Base-by-base conservation (phyloP, 192 early-diverging fungal species). In the Entophlyctis luteolus region DNA sequence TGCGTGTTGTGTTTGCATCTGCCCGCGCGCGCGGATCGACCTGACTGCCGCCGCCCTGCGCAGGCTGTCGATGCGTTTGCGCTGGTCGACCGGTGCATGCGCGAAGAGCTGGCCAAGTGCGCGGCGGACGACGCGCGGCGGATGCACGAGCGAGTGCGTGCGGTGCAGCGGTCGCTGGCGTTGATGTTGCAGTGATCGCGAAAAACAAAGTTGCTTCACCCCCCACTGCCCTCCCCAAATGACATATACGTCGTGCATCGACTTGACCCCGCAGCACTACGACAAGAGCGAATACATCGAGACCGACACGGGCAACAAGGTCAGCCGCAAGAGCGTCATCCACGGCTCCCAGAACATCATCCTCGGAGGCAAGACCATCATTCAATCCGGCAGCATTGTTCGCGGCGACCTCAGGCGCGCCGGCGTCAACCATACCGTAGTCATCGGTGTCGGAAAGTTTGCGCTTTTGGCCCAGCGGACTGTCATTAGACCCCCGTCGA, bases 281-380 rank as follows among this genome's bases (percentile, higher is more conserved):
- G 87, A 88, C 66, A 86, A 85, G 59, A 70, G 80, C 50, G 93
- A 98, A 57, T 98, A 93, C 76, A 96, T 98, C 45, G 94, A 96
- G 75, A 98, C 94, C n/a, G 95, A 96, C 67, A 96, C 94, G 0
- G 93, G 95, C 32, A 98, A 98, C 83, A 96, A 94, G 77, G 92
- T 98, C 37, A 89, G 87, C 65, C 86, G 94, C 23, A 91, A 93
- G 75, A 91, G 92, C 2, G 87, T 92, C 55, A 98, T 98, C 67
- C 92, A 88, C 66, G 95, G 94, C 10, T 88, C 87, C 73, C 68
- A 96, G 73, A 98, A 98, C 81, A 98, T 98, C 57, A 89, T 95
- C 31, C 86, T 96, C 4, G 92, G 93, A 27, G 95, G 95, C 54
- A 98, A 93, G 88, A 94, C 95, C 37, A 91, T 98, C 52, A 91